Evolutionary conservation across 1,139 yeast species (phyloP), one percentile per base, ranked within the genome.

Genomic region (Candida tropicalis): DNA sequence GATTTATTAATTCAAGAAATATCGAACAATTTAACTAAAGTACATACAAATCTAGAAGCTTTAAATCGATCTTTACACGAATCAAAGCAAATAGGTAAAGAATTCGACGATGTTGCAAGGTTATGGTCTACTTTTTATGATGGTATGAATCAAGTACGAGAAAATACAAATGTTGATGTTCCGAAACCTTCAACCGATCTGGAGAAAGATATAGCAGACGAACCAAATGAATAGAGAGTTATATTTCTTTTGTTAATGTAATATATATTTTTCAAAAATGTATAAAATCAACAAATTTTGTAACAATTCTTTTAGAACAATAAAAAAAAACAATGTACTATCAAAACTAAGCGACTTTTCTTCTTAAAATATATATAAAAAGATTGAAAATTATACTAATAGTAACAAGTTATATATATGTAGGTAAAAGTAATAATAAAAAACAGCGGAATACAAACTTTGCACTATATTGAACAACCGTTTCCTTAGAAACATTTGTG

Each of bases 401-500:
- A 35, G 35, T 27, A 34, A 39, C 28, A 35, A 27, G 37, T 28
- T 34, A 35, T 34, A 35, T 34, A 35, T 28, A 36, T 13, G 26
- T 38, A 26, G 23, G 22, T 3, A 26, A 38, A 17, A 22, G 23
- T 31, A 32, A 34, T 40, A 35, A 40, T 17, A 35, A 35, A 28
- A 33, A 27, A 24, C 31, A 32, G 17, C 23, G 24, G 31, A 28
- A 39, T 29, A 39, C 34, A 25, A 35, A 28, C 31, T 17, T 26
- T 26, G 38, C 20, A 32, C 24, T n/a, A 9, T 20, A 13, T 8
- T 31, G 20, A 24, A 48, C 28, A 12, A 15, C 24, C 5, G 29
- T 23, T 42, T 38, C 40, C 68, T 87, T 89, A 93, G 93, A 93
- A 93, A 87, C 99, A 93, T 82, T 95, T 95, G 85, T 93, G 97